Base-by-base conservation (phyloP, 495 filamentous ascomycete genomes). In the Lasiosphaeria miniovina region DNA sequence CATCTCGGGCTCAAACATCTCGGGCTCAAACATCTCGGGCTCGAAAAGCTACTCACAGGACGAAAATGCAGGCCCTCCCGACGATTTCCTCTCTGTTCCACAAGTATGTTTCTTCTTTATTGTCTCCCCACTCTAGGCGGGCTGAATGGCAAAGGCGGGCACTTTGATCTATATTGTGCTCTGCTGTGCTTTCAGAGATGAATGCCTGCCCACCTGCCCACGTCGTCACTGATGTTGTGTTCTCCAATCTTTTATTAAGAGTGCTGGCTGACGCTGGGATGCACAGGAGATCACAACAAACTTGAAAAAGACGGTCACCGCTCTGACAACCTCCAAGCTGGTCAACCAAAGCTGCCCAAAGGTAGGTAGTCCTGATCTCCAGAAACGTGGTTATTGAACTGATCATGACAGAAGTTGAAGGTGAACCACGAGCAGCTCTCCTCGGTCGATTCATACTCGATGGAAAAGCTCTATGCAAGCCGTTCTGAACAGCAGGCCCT, bases 381-480 rank as follows among this genome's bases (percentile, higher is more conserved):
- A 0, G 17, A 9, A 1, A 49, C 8, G 49, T 38, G 17, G 55
- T 41, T 43, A 53, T 63, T 10, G 33, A n/a, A 64, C 66, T 71
- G 38, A 65, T 74, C 76, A 65, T 79, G 61, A 67, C 63, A 77
- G 75, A 80, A 77, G 74, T 69, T 79, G 63, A 81, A 82, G 76
- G 68, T 70, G 31, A 77, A 65, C 52, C 77, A 77, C 65, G 76
- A 80, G 49, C 52, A 70, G 3, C 65, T 67, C 32, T 68, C 70
- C 36, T 60, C 68, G 14, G 52, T 54, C 33, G 74, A 79, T 17
- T 61, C 63, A 34, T 77, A 74, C 58, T 71, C 71, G 8, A 77
- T 88, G 74, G 84, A 90, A 58, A 76, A 84, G 51, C 75, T 89
- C 33, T 76, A 89, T 60, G 80, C 87, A 7, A 86, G 84, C 65